Conservation (phyloP, 331 rosid genomes). For the Telfairia occidentalis region DNA sequence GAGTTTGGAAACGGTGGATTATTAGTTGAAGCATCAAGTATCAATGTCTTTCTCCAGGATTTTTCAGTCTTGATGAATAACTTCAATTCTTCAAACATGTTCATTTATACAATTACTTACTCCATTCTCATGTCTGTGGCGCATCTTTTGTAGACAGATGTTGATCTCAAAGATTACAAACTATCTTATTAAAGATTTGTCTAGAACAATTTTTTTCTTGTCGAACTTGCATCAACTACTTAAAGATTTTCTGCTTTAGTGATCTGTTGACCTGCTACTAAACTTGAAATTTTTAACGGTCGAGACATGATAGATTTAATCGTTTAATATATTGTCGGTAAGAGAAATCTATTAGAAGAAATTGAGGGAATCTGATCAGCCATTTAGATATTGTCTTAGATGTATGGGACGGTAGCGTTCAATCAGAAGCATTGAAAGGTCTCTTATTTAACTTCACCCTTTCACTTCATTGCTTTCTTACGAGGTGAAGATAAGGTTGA, state of each 20-base stretch:
- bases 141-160: background rate
- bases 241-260: background rate
- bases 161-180: background rate
- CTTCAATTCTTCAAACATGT: background rate
- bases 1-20: background rate
- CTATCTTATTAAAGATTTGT: background rate
- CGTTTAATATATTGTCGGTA: too few species aligned
- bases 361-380: background rate
- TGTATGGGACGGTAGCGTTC: background rate
- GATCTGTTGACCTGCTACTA: too few species aligned
- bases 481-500: conserved; percentile 5
- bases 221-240: background rate
- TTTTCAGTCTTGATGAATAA: background rate
- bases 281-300: background rate
- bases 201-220: background rate
- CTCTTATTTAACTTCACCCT: background rate
- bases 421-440: background rate
- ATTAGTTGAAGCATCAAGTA: background rate
- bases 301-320: background rate
- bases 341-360: background rate
- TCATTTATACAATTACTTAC: background rate
- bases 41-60: background rate
- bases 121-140: background rate
- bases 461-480: background rate
- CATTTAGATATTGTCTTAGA: conserved; percentile 1